Base-by-base conservation (phyloP, 352 stramenopile genomes). In the Pythium grandisporangium region DNA sequence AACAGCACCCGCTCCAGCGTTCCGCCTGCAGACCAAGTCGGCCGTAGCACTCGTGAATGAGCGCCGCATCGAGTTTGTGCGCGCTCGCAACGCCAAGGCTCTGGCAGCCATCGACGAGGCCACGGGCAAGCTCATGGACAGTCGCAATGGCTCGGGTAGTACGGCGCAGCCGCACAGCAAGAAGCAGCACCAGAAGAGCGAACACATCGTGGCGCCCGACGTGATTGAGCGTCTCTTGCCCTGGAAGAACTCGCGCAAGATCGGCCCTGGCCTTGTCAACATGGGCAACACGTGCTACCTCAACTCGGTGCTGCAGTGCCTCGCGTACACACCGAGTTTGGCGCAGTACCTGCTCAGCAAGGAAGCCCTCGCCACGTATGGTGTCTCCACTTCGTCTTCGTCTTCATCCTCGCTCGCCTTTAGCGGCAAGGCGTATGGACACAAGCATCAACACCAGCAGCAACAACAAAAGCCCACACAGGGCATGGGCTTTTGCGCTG, bases 241-340 rank as follows among this genome's bases (percentile, higher is more conserved):
- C 16, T 92, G 78, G 78, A 58, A 70, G 24, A 51, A 77, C 23
- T 70, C 78, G 23, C 63, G 70, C 37, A 89, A 87, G 58, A 88
- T 92, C 45, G 78, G 78, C 7, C 78, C 78, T 2, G 78, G 78
- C 10, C 66, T 92, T 37, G 72, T 74, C 36, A 97, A 97, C 58
- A 65, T 97, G 19, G 91, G 91, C 57, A 97, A 97, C 66, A 97
- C 91, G 51, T 97, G 91, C 68, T 97, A 96, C 66, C 74, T 97
- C 46, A 97, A 97, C 63, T 93, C 89, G 40, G 78, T 87, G 56
- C 64, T 97, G 55, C 89, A 97, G 55, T 97, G 86, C 52, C 65
- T 92, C 22, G 51, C 50, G 33, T 89, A 92, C 55, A 88, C 78
- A 52, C 78, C 78, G 16, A 66, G 63, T 45, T 79, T 92, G n/a